phyloP scores from a whole-genome alignment of 768 basidiomycete species.

The Mycena galopus region DNA sequence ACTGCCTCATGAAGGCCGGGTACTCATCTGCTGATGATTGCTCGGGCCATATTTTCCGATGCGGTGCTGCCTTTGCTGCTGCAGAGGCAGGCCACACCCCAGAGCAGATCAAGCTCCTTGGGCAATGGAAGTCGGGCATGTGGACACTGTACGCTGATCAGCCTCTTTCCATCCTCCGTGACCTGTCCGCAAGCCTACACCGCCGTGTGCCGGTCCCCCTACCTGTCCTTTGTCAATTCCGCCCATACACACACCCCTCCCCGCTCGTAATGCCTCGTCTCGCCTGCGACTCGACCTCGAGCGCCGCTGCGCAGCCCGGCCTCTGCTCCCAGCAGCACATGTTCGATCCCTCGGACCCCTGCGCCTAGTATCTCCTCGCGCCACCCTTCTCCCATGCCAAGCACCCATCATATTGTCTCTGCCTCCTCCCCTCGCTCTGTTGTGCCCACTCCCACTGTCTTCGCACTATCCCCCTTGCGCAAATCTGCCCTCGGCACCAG shows the following conservation, averaged over 20 bases:
- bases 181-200: background rate
- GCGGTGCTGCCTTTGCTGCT: background rate
- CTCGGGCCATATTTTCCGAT: too few relatives aligned
- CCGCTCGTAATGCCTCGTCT: too few relatives aligned
- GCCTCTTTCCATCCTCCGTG: background rate
- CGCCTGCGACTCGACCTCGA: too few relatives aligned
- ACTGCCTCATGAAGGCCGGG: too few relatives aligned
- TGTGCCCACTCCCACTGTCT: background rate
- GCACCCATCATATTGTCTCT: background rate
- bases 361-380: background rate
- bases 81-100: too few relatives aligned
- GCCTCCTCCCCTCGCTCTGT: background rate
- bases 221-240: background rate
- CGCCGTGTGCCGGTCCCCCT: background rate
- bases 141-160: background rate
- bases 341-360: too few relatives aligned
- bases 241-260: background rate
- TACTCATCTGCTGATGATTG: too few relatives aligned
- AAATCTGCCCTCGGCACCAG: background rate
- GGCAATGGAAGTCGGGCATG: background rate
- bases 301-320: too few relatives aligned
- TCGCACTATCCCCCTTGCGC: background rate
- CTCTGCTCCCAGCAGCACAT: too few relatives aligned
- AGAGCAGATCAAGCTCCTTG: background rate
- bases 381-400: background rate